A percentile compares a stretch with the other conserved stretches of the same genome.
phyloP scores from a whole-genome alignment of 2,329 filamentous ascomycete species.

The Scedosporium aurantiacum region DNA sequence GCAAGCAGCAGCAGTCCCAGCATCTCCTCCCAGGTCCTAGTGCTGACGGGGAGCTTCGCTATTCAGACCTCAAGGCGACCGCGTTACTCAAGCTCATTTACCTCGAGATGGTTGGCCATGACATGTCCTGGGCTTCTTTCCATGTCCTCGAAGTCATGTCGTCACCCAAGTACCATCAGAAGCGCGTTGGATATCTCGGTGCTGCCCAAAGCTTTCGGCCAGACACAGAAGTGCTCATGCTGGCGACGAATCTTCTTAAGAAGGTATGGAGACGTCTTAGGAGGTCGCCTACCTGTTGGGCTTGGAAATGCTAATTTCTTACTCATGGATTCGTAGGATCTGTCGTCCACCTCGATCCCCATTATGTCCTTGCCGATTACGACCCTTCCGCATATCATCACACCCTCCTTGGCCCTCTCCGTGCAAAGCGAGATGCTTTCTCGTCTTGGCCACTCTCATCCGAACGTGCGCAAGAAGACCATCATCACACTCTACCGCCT shows the following conservation, averaged over 20 bases:
- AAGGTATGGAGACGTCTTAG: conserved; percentile 47
- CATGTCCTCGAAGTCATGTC: conserved; percentile 99
- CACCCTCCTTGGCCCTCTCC: conserved; percentile 81
- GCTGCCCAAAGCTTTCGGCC: conserved; percentile 93
- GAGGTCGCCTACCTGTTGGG: not conserved
- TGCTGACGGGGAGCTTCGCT: not conserved
- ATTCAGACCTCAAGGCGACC: conserved; percentile 80
- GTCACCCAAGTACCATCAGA: conserved; percentile 85
- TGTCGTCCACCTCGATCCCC: conserved; percentile 60
- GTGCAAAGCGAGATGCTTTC: conserved; percentile 79
- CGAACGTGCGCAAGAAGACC: conserved; percentile 86
- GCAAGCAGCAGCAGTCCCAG: conserved; percentile 23
- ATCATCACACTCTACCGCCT: conserved; percentile 89
- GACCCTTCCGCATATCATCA: conserved; percentile 91
- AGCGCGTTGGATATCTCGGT: conserved; percentile 87
- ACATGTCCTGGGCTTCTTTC: conserved; percentile 99
- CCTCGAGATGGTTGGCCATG: conserved; percentile 96
- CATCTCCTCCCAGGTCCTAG: not conserved
- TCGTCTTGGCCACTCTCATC: conserved; percentile 73
- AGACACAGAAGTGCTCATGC: conserved; percentile 94
- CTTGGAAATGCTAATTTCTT: not conserved
- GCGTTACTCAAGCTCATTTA: conserved; percentile 93
- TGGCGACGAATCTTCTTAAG: conserved; percentile 92
- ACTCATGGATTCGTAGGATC: conserved; percentile 38
- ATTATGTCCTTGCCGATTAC: conserved; percentile 78